Evolutionary conservation across 2,329 filamentous ascomycete genomes (phyloP), one percentile per base, ranked within the genome.

Genomic region (Tolypocladium guangdongense): DNA sequence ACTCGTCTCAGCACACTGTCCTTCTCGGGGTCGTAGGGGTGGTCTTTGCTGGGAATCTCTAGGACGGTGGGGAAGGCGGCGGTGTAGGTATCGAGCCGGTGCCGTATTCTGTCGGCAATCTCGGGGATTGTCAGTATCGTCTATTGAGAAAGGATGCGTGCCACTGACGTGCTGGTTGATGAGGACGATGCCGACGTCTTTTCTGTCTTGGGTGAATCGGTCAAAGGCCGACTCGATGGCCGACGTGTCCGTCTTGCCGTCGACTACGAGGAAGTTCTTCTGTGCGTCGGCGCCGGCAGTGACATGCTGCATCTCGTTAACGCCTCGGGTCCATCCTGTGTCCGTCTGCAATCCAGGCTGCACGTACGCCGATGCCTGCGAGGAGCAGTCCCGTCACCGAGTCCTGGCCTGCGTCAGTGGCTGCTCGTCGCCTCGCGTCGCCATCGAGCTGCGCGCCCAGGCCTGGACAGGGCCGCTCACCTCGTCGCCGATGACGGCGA

Each of bases 11-110:
- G 71, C 45, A 99, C 92, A 66, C 92, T 97, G 71, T 99, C 93
- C 77, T 99, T 99, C 74, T 99, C 93, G 0, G 93, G 93, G 64
- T 99, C 92, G 67, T 99, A 99, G 2, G 93, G 93, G 69, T 99
- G 93, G 70, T 99, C 93, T 78, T 99, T 99, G 74, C 90, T 95
- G 27, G 93, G 93, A 56, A 99, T 97, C 72, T 99, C 93, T 54
- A 99, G 83, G 52, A 99, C 81, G 24, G 90, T 86, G n/a, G 93
- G 93, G 73, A 99, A 99, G 5, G 93, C 91, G 50, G 92, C 89
- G 22, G 90, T 92, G 73, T 95, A 96, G 38, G 83, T 84, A 71
- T 99, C 93, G 61, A 99, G 86, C 57, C 86, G 84, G 68, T 92
- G 82, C 69, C 93, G 83, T 80, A 99, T 99, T 68, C 83, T 84